Evolutionary conservation across 2,329 filamentous ascomycete species (phyloP).

Genomic region (Calonectria pauciramosa): DNA sequence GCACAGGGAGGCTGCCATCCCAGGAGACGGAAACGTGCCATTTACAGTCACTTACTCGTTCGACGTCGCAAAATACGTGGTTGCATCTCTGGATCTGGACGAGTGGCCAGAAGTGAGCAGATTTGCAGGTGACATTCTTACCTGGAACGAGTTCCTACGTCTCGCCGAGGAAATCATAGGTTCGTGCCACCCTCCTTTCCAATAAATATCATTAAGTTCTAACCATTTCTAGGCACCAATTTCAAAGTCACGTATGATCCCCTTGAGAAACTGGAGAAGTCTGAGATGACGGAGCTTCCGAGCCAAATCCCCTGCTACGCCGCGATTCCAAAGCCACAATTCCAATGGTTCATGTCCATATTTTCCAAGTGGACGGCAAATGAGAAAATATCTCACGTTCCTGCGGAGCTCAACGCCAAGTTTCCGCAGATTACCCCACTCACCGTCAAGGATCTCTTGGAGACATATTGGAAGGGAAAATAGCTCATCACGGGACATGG

Average conservation of each 20-base stretch:
- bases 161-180: background rate
- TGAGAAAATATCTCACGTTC: background rate
- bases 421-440: background rate
- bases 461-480: background rate
- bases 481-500: background rate
- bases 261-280: background rate
- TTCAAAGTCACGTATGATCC: background rate
- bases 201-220: background rate
- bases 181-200: background rate
- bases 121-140: background rate
- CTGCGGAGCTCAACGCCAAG: background rate
- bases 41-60: background rate
- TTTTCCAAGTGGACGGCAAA: background rate
- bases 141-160: background rate
- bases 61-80: background rate
- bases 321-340: background rate
- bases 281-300: background rate
- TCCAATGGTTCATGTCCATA: background rate
- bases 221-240: background rate
- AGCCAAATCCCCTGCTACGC: background rate
- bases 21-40: background rate
- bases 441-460: background rate
- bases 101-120: slow-evolving; percentile 1
- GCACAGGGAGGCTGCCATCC: background rate
- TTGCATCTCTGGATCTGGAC: background rate